Base-by-base conservation (phyloP, 2,329 filamentous ascomycete genomes). In the Colletotrichum siamense region DNA sequence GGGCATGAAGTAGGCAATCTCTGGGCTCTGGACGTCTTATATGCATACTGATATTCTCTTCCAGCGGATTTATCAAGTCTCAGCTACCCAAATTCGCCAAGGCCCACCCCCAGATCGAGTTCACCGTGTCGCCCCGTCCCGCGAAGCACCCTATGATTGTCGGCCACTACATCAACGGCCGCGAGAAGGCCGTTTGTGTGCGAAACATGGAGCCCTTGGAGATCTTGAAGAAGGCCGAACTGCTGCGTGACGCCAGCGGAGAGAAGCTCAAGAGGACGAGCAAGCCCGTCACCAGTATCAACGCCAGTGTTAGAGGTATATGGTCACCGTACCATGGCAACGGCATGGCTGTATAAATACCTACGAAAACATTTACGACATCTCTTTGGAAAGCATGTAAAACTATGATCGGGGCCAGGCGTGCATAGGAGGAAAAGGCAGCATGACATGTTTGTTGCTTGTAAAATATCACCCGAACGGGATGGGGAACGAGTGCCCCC, bases 81-180 rank as follows among this genome's bases (percentile, higher is more conserved):
- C 88, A 91, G 57, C 94, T 98, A 74, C 89, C 94, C 65, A 87
- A 90, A 79, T 98, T 99, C 87, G 96, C 96, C 71, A 88, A 91
- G 80, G 88, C 90, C 81, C 95, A 98, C 87, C 96, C 96, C 34
- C 92, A 95, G 85, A 93, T 99, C 89, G 96, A 99, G 87, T 95
- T 99, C 87, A 92, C 92, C 82, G 92, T 99, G 76, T 98, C 96
- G 52, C 97, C 96, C 22, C 94, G 96, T 79, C 96, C 96, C n/a
- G 89, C 93, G 80, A 94, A 94, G 83, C 96, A 99, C 86, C 97
- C 97, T 49, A 92, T 98, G 78, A 92, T 99, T 81, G 92, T 94
- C 81, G 97, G 95, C 74, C 91, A 95, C 85, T 99, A 98, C 87
- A 95, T 99, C 89, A 99, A 98, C 85, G 96, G 96, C 78, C 91